Conservation (phyloP, 257 asterid genomes). For the Avicennia marina region DNA sequence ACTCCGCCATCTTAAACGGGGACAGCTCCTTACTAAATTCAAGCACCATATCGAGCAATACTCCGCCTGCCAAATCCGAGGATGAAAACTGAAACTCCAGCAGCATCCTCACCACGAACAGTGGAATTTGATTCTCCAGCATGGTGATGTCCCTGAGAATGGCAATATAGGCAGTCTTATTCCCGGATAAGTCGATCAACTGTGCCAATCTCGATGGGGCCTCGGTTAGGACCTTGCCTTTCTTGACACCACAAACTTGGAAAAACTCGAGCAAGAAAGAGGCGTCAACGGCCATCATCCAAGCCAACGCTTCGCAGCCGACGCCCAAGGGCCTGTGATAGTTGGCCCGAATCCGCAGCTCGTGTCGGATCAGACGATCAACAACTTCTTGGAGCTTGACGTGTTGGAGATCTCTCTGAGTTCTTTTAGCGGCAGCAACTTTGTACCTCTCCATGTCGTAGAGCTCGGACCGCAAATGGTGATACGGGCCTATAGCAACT, state of each 20-base stretch:
- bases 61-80: constrained; percentile 26
- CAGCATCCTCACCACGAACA: constrained; percentile 40
- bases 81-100: constrained; percentile 38
- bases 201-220: constrained; percentile 36
- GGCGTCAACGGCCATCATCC: constrained; percentile 65
- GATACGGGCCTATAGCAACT: constrained; percentile 63
- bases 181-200: constrained; percentile 39
- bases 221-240: constrained; percentile 27
- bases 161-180: constrained; percentile 35
- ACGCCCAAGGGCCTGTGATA: constrained; percentile 39
- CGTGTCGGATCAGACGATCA: constrained; percentile 24
- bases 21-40: constrained; percentile 33
- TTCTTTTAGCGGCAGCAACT: constrained; percentile 44
- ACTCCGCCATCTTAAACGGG: constrained; percentile 34
- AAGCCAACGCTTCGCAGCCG: constrained; percentile 43
- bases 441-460: constrained; percentile 64
- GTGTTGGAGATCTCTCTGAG: constrained; percentile 25
- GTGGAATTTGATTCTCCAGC: constrained; percentile 71
- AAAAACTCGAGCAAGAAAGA: constrained; percentile 56
- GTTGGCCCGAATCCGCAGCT: constrained; percentile 37
- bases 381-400: constrained; percentile 32
- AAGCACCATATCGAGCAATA: constrained; percentile 28
- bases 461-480: constrained; percentile 38
- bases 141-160: constrained; percentile 48
- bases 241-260: constrained; percentile 31